Percentiles rank a stretch among this genome's conserved stretches.
Evolutionary conservation across 495 filamentous ascomycete species (phyloP).

Genomic region (Aspergillus olivimuriae): DNA sequence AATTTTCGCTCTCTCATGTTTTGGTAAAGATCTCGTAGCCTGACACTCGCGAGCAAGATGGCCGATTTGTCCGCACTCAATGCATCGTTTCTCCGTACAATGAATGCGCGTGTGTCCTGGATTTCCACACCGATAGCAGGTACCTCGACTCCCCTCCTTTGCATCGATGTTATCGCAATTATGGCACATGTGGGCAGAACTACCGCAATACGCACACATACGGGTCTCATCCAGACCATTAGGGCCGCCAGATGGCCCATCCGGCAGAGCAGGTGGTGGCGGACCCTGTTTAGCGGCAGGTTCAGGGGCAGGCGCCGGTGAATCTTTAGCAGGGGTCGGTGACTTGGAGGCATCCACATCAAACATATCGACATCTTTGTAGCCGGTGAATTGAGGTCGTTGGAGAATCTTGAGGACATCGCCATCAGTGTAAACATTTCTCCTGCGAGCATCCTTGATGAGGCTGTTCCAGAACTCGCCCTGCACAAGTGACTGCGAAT

Average conservation of each 20-base stretch:
- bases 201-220: conserved; percentile 43
- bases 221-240: conserved; percentile 38
- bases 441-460: conserved; percentile 67
- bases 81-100: conserved; percentile 39
- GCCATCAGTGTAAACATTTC: conserved; percentile 71
- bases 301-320: conserved; percentile 22
- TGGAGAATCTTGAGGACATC: conserved; percentile 50
- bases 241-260: conserved; percentile 39
- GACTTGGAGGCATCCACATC: conserved; percentile 33
- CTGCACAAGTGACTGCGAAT: conserved; percentile 74
- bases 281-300: conserved; percentile 22
- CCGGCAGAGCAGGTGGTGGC: conserved; percentile 18
- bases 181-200: conserved; percentile 38
- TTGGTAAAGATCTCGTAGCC: conserved; percentile 25
- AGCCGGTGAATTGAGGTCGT: conserved; percentile 42
- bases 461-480: conserved; percentile 86
- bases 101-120: conserved; percentile 29
- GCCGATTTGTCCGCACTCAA: conserved; percentile 42
- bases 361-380: conserved; percentile 43
- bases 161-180: conserved; percentile 44
- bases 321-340: too few relatives aligned
- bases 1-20: conserved; percentile 27
- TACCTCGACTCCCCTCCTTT: conserved; percentile 26
- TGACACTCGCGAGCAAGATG: conserved; percentile 32
- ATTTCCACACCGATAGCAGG: conserved; percentile 40